Conservation (phyloP, 371 early-diverging fungal genomes). For the Rhizomucor pusillus region DNA sequence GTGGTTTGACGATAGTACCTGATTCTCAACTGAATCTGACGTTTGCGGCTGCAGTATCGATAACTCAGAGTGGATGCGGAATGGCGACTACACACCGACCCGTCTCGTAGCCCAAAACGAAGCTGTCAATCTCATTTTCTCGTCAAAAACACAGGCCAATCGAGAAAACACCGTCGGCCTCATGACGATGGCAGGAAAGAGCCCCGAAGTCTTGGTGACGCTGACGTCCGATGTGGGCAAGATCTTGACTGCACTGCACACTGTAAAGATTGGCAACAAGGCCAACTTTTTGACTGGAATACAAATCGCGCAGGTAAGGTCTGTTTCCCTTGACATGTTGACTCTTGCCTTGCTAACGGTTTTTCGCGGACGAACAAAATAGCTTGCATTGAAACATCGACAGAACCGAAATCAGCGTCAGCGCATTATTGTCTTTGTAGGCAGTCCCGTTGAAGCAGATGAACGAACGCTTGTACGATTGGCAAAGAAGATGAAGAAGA, state of each 20-base stretch:
- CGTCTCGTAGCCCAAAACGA: slow-evolving; percentile 95
- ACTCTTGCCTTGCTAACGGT: background rate
- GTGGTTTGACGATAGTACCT: slow-evolving; percentile 7
- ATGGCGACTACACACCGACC: slow-evolving; percentile 97
- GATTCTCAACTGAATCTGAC: background rate
- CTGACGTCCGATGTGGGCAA: slow-evolving; percentile 90
- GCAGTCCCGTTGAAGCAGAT: slow-evolving; percentile 81
- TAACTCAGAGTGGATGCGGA: slow-evolving; percentile 99
- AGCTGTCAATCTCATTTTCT: slow-evolving; percentile 90
- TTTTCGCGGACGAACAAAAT: background rate
- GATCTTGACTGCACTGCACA: slow-evolving; percentile 84
- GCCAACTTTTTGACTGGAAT: slow-evolving; percentile 82
- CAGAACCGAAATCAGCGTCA: slow-evolving; percentile 96
- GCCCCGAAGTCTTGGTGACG: slow-evolving; percentile 94
- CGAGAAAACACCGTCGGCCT: slow-evolving; percentile 97
- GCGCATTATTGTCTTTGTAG: slow-evolving; percentile 93
- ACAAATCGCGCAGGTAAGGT: slow-evolving; percentile 91
- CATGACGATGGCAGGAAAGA: slow-evolving; percentile 95
- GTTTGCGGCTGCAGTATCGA: slow-evolving; percentile 73
- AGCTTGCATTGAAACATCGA: slow-evolving; percentile 95
- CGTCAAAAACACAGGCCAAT: slow-evolving; percentile 88
- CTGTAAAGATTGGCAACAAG: slow-evolving; percentile 71
- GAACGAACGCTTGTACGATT: slow-evolving; percentile 86
- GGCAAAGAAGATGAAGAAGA: slow-evolving; percentile 96
- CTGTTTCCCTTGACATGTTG: background rate